A percentile compares a stretch with the other conserved stretches of the same genome.
These are phyloP conservation scores for Yamadazyma taylorii DNA, from an alignment of 1,139 yeast genomes.

Conservation along the genomic window DNA sequence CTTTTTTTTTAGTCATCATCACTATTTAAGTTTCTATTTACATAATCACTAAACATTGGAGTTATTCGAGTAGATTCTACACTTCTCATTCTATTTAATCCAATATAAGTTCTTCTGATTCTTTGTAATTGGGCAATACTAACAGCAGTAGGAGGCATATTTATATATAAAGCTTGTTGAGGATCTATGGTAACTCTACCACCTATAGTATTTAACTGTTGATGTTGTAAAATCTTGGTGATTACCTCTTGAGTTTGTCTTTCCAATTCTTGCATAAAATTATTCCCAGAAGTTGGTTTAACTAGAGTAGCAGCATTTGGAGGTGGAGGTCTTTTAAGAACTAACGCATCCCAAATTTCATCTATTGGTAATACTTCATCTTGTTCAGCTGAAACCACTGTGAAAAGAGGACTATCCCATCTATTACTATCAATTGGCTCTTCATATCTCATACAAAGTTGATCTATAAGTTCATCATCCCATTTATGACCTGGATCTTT, in stretches of 20 bases:
- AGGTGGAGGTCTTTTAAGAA: constrained; percentile 59
- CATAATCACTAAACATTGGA: constrained; percentile 71
- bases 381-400: constrained; percentile 54
- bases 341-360: constrained; percentile 71
- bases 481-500: constrained; percentile 40
- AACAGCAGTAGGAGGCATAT: constrained; percentile 63
- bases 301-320: constrained; percentile 78
- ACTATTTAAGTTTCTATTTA: constrained; percentile 51
- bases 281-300: constrained; percentile 70
- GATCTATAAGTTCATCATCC: constrained; percentile 67
- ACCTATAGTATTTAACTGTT: constrained; percentile 57
- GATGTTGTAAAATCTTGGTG: constrained; percentile 57
- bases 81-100: constrained; percentile 76
- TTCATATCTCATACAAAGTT: constrained; percentile 81
- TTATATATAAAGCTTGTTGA: constrained; percentile 43
- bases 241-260: constrained; percentile 66
- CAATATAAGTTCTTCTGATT: constrained; percentile 75
- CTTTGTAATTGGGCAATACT: constrained; percentile 82
- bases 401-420: constrained; percentile 94
- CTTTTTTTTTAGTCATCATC: constrained; percentile 16
- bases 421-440: constrained; percentile 85
- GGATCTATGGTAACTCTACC: constrained; percentile 42
- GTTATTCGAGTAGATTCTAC: constrained; percentile 66
- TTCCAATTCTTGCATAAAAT: constrained; percentile 80
- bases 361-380: constrained; percentile 55